A percentile compares a stretch with the other conserved stretches of the same genome.
Evolutionary conservation across 257 asterid genomes (phyloP).

Genomic region (Ajuga chamaepitys): DNA sequence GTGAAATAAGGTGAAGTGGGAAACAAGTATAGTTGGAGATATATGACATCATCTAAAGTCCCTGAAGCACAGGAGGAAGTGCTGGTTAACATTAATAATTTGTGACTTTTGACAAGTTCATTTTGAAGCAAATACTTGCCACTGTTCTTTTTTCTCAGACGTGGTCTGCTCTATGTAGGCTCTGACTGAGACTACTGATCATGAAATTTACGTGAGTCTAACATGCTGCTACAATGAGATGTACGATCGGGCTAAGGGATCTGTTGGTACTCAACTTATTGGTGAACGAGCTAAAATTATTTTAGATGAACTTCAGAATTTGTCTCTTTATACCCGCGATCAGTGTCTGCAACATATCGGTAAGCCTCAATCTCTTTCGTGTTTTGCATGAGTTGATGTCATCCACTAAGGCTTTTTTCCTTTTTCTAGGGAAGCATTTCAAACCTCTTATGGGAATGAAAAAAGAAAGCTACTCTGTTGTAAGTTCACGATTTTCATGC

Average conservation of each 20-base stretch:
- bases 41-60: neutral
- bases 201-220: constrained; percentile 70
- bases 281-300: constrained; percentile 93
- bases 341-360: constrained; percentile 92
- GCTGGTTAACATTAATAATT: neutral
- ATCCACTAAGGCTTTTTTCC: constrained; percentile 17
- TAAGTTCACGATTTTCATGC: constrained; percentile 39
- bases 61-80: neutral
- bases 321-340: constrained; percentile 60
- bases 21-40: neutral
- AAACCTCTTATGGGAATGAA: constrained; percentile 75
- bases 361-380: constrained; percentile 19
- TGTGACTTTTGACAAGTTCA: neutral
- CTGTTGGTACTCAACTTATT: constrained; percentile 87
- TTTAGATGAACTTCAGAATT: constrained; percentile 69
- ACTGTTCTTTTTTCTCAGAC: constrained; percentile 19
- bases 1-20: neutral
- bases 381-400: constrained; percentile 10
- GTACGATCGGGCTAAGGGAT: constrained; percentile 67
- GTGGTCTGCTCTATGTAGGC: constrained; percentile 42
- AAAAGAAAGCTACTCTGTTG: constrained; percentile 45
- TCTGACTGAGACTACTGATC: constrained; percentile 71
- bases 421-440: constrained; percentile 78
- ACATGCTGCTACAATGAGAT: constrained; percentile 74
- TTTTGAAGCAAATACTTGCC: constrained; percentile 3